These are phyloP conservation scores for Penicillium coprophilum DNA, from an alignment of 495 filamentous ascomycete genomes.

Conservation along the genomic window DNA sequence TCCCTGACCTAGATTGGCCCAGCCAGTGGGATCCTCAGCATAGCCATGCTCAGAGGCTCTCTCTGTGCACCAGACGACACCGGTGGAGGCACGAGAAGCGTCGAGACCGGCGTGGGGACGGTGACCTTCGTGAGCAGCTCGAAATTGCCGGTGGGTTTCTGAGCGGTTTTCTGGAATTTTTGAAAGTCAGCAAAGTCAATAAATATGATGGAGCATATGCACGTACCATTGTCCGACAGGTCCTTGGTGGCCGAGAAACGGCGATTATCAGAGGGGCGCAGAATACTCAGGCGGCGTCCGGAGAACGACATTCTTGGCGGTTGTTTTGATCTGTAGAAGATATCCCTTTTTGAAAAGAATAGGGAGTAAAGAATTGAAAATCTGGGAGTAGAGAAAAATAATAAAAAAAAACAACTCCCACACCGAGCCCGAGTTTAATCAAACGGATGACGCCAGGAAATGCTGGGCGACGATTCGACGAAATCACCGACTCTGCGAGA, in stretches of 20 bases:
- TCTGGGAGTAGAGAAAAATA: background rate
- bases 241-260: constrained; percentile 43
- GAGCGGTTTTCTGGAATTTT: constrained; percentile 61
- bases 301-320: constrained; percentile 51
- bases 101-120: constrained; percentile 87
- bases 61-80: constrained; percentile 86
- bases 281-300: constrained; percentile 48
- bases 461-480: constrained; percentile 28
- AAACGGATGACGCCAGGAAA: constrained; percentile 2
- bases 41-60: constrained; percentile 77
- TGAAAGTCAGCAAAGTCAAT: constrained; percentile 7
- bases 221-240: constrained; percentile 47
- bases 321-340: background rate
- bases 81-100: constrained; percentile 75
- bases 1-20: constrained; percentile 95
- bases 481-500: constrained; percentile 20
- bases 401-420: background rate
- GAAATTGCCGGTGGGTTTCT: constrained; percentile 82
- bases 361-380: no score
- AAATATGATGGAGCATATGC: background rate
- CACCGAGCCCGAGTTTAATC: background rate
- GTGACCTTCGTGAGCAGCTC: constrained; percentile 82
- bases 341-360: background rate
- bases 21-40: constrained; percentile 73
- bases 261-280: constrained; percentile 40